A percentile compares a stretch with the other conserved stretches of the same genome.
These are phyloP conservation scores for Oryza coarctata DNA, from an alignment of 176 grass and related monocot species.

Conservation along the genomic window DNA sequence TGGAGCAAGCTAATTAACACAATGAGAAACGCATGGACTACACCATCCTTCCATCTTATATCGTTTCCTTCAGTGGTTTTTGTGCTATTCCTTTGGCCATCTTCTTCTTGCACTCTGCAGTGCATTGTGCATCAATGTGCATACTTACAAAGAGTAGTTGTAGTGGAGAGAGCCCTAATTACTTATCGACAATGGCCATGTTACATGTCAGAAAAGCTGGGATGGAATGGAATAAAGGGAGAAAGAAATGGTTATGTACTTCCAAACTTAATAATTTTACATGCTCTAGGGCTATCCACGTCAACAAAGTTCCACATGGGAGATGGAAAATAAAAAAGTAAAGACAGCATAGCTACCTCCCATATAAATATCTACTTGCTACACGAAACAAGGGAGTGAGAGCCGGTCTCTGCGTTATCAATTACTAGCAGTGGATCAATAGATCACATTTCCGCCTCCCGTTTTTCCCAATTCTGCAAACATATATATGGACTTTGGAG, in stretches of 20 bases:
- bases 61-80: not conserved
- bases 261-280: too few species aligned
- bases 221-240: slow-evolving; percentile 27
- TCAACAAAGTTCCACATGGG: too few species aligned
- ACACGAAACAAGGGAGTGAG: too few species aligned
- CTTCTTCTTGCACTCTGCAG: slow-evolving; percentile 13
- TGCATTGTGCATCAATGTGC: not conserved
- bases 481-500: too few species aligned
- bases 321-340: too few species aligned
- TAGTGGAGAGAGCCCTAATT: slow-evolving; percentile 10
- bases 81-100: not conserved
- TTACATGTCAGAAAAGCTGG: not conserved
- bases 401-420: too few species aligned
- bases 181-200: slow-evolving; percentile 3
- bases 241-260: slow-evolving; percentile 25
- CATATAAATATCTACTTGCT: too few species aligned
- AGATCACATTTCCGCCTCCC: too few species aligned
- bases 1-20: not conserved
- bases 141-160: slow-evolving; percentile 13
- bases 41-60: not conserved
- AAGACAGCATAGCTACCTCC: too few species aligned
- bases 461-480: too few species aligned
- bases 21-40: not conserved
- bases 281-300: too few species aligned
- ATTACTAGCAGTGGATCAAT: too few species aligned